Percentiles rank a stretch among this genome's conserved stretches.
These are phyloP conservation scores for Helicocarpus griseus DNA, from an alignment of 2,329 filamentous ascomycete genomes.

Conservation along the genomic window DNA sequence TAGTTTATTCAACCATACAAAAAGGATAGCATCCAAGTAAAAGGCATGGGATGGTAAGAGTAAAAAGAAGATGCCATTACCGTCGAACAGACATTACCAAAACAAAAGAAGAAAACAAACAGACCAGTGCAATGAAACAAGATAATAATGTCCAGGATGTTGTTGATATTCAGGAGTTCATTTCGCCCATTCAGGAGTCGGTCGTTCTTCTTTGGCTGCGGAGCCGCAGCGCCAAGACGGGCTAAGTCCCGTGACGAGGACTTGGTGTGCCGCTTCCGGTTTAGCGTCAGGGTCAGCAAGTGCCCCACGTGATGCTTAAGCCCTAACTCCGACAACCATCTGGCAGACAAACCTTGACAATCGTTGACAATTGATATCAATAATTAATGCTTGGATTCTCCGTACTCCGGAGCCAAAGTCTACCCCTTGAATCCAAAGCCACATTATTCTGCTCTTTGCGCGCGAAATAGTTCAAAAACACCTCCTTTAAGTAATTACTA, in stretches of 20 bases:
- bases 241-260: not conserved
- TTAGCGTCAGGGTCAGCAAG: not conserved
- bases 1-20: not conserved
- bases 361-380: no score
- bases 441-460: no score
- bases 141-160: not conserved
- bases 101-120: conserved; percentile 13
- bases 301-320: not conserved
- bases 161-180: conserved; percentile 1
- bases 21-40: not conserved
- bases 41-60: not conserved
- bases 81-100: not conserved
- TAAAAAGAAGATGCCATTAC: not conserved
- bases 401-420: no score
- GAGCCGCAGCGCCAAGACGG: not conserved
- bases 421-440: no score
- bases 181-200: not conserved
- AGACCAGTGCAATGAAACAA: not conserved
- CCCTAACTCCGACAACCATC: not conserved
- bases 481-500: no score
- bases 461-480: no score
- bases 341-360: no score
- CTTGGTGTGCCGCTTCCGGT: not conserved
- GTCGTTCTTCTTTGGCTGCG: no score
- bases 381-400: no score